Base-by-base conservation (phyloP, 192 early-diverging fungal genomes). In the Phlyctochytrium planicorne region DNA sequence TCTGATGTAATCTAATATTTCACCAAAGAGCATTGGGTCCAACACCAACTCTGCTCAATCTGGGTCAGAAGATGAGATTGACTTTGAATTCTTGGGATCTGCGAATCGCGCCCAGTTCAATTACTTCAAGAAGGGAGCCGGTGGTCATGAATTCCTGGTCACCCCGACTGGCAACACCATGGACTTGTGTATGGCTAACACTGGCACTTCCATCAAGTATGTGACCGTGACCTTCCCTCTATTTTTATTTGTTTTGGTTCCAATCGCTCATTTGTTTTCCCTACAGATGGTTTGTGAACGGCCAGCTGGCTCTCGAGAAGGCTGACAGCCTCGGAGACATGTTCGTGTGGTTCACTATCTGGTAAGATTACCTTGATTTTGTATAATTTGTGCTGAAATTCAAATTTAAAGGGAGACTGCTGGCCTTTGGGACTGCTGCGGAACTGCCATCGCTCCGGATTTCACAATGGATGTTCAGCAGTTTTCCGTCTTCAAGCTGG, bases 401-500 rank as follows among this genome's bases (percentile, higher is more conserved):
- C 10, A 20, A 20, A 47, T 6, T 14, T 20, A 6, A 47, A 47
- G 40, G 40, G 40, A 6, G 10, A 47, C 40, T 20, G 10, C 40
- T n/a, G n/a, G n/a, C n/a, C n/a, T n/a, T n/a, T n/a, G n/a, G n/a
- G n/a, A n/a, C n/a, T 47, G 40, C 40, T 47, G 40, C 40, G 40
- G 40, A 6, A 6, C 40, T 20, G 40, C 40, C 6, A 47, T 14
- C 10, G 40, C 40, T 20, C 6, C 6, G 10, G 6, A 6, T 6
- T 47, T 6, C 10, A 14, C 40, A 20, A 47, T 47, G 40, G 40
- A 47, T 47, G 40, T 47, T 6, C 40, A 47, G 20, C 10, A 47
- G 40, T 47, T 47, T 47, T 47, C 40, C 40, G 40, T 47, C 40
- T 47, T 47, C 40, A 47, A 47, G 40, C 40, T 47, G n/a, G n/a